Evolutionary conservation across 1,284 basidiomycete species (phyloP).

Genomic region (Heterobasidion parviporum): DNA sequence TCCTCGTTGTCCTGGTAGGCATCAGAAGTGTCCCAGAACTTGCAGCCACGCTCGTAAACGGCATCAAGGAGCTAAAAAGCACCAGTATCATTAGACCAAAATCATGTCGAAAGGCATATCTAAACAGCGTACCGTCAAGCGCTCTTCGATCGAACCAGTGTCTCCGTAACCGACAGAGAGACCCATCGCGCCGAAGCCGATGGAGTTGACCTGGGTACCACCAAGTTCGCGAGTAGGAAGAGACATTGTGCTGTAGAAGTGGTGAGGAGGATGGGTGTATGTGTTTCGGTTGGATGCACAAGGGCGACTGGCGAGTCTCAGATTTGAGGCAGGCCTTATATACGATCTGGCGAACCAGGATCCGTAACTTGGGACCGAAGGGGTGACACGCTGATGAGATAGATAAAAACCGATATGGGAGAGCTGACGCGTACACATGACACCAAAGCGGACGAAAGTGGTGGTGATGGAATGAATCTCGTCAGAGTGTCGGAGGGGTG

Average conservation of each 20-base stretch:
- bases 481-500: not conserved
- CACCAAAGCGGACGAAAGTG: not conserved
- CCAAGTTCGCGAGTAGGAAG: constrained; percentile 19
- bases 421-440: not conserved
- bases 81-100: not conserved
- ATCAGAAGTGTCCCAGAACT: constrained; percentile 23
- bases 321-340: not conserved
- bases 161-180: constrained; percentile 18
- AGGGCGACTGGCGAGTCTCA: not conserved
- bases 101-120: not conserved
- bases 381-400: not conserved
- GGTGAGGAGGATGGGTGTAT: not conserved
- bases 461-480: not conserved
- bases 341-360: not conserved
- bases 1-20: constrained; percentile 19
- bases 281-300: not conserved
- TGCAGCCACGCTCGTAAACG: constrained; percentile 18
- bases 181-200: constrained; percentile 22
- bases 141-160: constrained; percentile 16
- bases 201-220: constrained; percentile 13
- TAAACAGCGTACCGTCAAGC: constrained; percentile 11
- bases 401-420: not conserved
- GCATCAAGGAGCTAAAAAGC: constrained; percentile 18
- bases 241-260: not conserved
- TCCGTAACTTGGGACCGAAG: not conserved